Conservation (phyloP, 2,329 filamentous ascomycete species). For the Sporothrix mexicana region DNA sequence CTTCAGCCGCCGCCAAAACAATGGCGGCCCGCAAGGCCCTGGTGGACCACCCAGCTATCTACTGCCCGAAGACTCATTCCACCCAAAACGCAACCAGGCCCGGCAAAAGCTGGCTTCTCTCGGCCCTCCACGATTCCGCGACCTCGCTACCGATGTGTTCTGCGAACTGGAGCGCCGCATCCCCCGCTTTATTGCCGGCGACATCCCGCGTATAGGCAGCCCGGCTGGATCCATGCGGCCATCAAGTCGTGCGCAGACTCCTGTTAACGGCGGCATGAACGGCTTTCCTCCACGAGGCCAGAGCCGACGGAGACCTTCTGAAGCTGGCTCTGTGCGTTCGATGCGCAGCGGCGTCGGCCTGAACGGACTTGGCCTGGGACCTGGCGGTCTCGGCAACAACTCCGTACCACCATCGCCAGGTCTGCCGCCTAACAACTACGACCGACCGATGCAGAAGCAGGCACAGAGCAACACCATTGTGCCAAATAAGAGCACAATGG, state of each 20-base stretch:
- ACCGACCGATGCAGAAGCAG: conserved; percentile 81
- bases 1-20: conserved; percentile 60
- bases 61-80: conserved; percentile 84
- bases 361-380: conserved; percentile 37
- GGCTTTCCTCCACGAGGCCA: conserved; percentile 58
- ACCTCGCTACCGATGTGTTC: conserved; percentile 94
- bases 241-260: conserved; percentile 66
- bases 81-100: conserved; percentile 97
- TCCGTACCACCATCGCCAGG: conserved; percentile 64
- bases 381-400: conserved; percentile 33
- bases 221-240: conserved; percentile 66
- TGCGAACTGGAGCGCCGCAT: conserved; percentile 92
- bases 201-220: conserved; percentile 72
- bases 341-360: conserved; percentile 43
- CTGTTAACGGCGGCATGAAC: conserved; percentile 58
- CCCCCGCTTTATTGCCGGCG: conserved; percentile 74
- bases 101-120: conserved; percentile 92
- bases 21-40: conserved; percentile 53
- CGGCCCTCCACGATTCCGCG: conserved; percentile 83
- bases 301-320: conserved; percentile 63
- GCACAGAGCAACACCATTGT: conserved; percentile 96
- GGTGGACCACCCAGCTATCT: conserved; percentile 72
- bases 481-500: conserved; percentile 96
- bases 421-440: conserved; percentile 67
- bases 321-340: conserved; percentile 65